These are phyloP conservation scores for Globisporangium nagaii DNA, from an alignment of 352 stramenopile species.

Conservation along the genomic window DNA sequence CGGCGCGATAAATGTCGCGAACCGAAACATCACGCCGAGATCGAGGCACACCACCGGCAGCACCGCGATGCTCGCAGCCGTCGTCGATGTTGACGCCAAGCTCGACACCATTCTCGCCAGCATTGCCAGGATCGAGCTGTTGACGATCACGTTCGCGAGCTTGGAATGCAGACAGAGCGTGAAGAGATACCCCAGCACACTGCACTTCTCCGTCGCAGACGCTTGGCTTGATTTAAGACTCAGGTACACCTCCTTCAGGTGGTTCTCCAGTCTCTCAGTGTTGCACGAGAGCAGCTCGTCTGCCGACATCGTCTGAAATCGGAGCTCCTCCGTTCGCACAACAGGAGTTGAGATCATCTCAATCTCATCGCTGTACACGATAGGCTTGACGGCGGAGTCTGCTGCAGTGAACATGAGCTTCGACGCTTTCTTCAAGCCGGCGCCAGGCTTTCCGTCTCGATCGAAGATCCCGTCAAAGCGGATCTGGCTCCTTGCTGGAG, in stretches of 20 bases:
- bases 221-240: conserved; percentile 41
- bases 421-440: conserved; percentile 33
- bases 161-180: conserved; percentile 42
- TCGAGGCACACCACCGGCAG: conserved; percentile 47
- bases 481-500: background rate
- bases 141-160: conserved; percentile 77
- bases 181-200: conserved; percentile 56
- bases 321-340: conserved; percentile 22
- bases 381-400: conserved; percentile 57
- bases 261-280: conserved; percentile 50
- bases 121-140: conserved; percentile 69
- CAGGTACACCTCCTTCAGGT: conserved; percentile 75
- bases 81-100: background rate
- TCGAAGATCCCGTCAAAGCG: conserved; percentile 26
- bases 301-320: conserved; percentile 31
- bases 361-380: conserved; percentile 51
- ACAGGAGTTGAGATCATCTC: conserved; percentile 24
- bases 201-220: conserved; percentile 24
- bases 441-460: conserved; percentile 22
- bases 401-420: conserved; percentile 55
- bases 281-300: conserved; percentile 35
- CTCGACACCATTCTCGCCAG: conserved; percentile 45
- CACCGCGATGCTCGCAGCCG: conserved; percentile 7
- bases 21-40: conserved; percentile 62
- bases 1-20: conserved; percentile 61